Evolutionary conservation across 1,139 yeast genomes (phyloP).

Genomic region (Kodamaea sp.): DNA sequence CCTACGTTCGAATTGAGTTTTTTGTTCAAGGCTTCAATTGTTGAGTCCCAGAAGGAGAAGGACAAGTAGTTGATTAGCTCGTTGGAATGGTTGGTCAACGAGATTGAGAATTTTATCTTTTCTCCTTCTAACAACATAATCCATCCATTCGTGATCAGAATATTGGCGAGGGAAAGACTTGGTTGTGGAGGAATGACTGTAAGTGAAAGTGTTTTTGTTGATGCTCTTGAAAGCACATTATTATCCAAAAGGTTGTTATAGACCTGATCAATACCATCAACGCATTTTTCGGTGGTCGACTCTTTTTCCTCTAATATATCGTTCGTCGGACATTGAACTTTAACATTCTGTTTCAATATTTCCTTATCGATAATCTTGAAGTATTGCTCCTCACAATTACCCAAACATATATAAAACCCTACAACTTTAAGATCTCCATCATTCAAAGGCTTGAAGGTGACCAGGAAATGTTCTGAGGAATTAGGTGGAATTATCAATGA

Average conservation of each 20-base stretch:
- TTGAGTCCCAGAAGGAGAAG: conserved; percentile 72
- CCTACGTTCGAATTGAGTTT: conserved; percentile 25
- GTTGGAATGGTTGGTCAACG: conserved; percentile 57
- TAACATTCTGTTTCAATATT: conserved; percentile 15
- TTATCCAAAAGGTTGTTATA: conserved; percentile 22
- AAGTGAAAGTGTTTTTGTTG: conserved; percentile 21
- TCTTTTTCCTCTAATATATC: neutral
- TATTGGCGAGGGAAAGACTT: conserved; percentile 50
- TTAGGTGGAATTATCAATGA: conserved; percentile 26
- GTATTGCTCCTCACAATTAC: conserved; percentile 30
- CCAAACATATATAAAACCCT: conserved; percentile 34
- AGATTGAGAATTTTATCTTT: conserved; percentile 48
- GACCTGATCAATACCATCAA: conserved; percentile 16
- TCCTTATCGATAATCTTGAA: conserved; percentile 35
- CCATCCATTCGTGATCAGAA: conserved; percentile 65
- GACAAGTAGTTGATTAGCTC: conserved; percentile 58
- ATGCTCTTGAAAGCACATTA: conserved; percentile 21
- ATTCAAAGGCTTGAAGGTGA: conserved; percentile 37
- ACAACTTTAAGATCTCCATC: conserved; percentile 32
- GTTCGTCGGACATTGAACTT: conserved; percentile 13
- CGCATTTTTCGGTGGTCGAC: conserved; percentile 1
- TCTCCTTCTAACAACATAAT: conserved; percentile 85
- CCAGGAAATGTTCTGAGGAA: conserved; percentile 32
- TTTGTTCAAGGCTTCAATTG: conserved; percentile 60
- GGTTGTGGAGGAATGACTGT: conserved; percentile 71